Evolutionary conservation across 2,329 filamentous ascomycete species (phyloP), one percentile per base, ranked within the genome.

Genomic region (Cordyceps militaris): DNA sequence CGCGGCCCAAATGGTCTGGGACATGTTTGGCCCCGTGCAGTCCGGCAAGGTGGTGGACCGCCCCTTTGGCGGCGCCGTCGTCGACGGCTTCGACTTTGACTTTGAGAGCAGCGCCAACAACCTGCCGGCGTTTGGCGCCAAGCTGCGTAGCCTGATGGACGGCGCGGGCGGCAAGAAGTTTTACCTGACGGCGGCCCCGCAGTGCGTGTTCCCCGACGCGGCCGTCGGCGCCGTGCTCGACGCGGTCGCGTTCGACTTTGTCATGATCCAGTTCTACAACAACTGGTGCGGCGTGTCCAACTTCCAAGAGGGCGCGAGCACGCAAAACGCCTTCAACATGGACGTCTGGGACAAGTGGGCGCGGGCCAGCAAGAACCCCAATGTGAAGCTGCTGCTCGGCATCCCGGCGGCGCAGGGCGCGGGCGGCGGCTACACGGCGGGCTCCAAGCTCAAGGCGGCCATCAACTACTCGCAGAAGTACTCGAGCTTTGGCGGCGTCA

Each of bases 1-100:
- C 1, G 80, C 80, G 2, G 88, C 87, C 0, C 71, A 86, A 56
- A 75, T 79, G 21, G 73, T 91, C 58, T 91, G 87, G 87, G 75
- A 80, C 52, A 86, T 85, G 61, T 91, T 90, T 67, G 88, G 88
- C 2, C 84, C 87, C 4, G 66, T 70, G 8, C 66, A 69, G 38
- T 64, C 71, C 13, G 73, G 70, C 30, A 75, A 70, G 42, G 70
- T 69, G 1, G 73, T 73, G 8, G 76, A 81, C 57, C 82, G 88
- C 9, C 88, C 88, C 1, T 91, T 91, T 67, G 85, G 85, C 56
- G 70, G 73, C 13, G 81, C 84, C 10, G 75, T 82, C 4, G 73
- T 91, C 43, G 86, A 91, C 67, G 88, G 88, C 4, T 90, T 91
- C 68, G 88, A 91, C 70, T 83, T 91, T 62, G 88, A 91, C 68